Base-by-base conservation (phyloP, 2,329 filamentous ascomycete genomes). In the Waltergamsia citrina region DNA sequence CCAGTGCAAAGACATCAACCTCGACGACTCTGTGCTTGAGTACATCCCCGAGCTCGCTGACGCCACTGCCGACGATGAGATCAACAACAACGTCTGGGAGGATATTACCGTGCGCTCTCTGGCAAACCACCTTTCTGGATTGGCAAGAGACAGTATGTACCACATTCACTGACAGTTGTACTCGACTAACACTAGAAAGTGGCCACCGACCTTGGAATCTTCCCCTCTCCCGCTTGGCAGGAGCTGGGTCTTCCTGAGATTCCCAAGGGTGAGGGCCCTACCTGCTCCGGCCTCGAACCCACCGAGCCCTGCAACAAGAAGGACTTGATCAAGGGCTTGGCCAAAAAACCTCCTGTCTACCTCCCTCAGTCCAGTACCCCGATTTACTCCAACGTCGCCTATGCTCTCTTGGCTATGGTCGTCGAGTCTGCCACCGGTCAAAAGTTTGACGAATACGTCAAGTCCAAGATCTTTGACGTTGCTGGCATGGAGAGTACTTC, bases 381-480 rank as follows among this genome's bases (percentile, higher is more conserved):
- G 0, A 51, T 57, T 3, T 74, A 74, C 45, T 65, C 67, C 19
- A 71, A 73, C 41, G 49, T 60, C 4, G 66, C 55, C 1, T 64
- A 65, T 15, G 48, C 58, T 2, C 37, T 69, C 3, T 54, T 71
- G 1, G 64, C 62, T 3, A 48, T 63, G 1, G 62, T 62, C 0
- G 49, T 73, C 1, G 62, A 69, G 38, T 55, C 54, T 6, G 53
- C 63, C 0, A 63, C 61, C 1, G 58, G 60, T 4, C 56, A 54
- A 30, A 41, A 57, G 0, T 60, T 63, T 14, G 46, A 50, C 2
- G 49, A 65, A 2, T 49, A 66, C 4, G 51, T 62, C 9, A 44
- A 57, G n/a, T 41, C 57, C 1, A 46, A 46, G 10, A 57, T 74
- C 25, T 55, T 65, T 22, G 49, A 59, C 7, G 57, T 59, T 2